phyloP scores from a whole-genome alignment of 331 rosid species.

The Malus hybrid region DNA sequence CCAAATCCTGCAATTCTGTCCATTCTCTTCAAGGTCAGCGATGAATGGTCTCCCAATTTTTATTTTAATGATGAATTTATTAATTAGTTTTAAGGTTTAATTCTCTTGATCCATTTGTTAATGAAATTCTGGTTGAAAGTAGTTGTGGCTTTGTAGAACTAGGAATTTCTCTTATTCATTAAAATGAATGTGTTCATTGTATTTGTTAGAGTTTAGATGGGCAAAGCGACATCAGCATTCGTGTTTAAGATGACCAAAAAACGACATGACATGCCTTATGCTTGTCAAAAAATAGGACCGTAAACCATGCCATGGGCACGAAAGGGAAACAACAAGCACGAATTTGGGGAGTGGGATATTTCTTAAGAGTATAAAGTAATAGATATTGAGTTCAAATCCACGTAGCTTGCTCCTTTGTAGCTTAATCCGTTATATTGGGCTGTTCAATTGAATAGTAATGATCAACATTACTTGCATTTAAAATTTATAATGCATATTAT shows the following conservation, averaged over 20 bases:
- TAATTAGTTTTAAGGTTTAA: background rate
- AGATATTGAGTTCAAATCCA: background rate
- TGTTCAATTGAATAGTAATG: background rate
- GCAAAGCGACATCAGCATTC: background rate
- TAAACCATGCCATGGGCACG: background rate
- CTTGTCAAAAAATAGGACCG: background rate
- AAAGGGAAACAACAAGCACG: background rate
- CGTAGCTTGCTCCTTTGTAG: background rate
- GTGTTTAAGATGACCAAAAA: background rate
- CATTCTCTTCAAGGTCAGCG: slow-evolving; percentile 52
- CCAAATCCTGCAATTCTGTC: slow-evolving; percentile 56
- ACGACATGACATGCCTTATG: background rate
- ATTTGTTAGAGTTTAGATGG: background rate
- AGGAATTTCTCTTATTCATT: background rate
- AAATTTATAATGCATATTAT: background rate
- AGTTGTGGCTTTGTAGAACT: background rate
- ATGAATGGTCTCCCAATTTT: slow-evolving; percentile 2
- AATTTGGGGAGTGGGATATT: background rate
- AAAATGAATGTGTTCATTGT: background rate
- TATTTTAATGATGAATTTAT: background rate
- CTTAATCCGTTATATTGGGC: background rate
- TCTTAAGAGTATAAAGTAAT: background rate
- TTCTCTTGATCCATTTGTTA: background rate
- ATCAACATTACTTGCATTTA: background rate
- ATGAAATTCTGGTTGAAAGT: background rate